Conservation (phyloP, 192 early-diverging fungal species). For the Backusella parvicylindrica region DNA sequence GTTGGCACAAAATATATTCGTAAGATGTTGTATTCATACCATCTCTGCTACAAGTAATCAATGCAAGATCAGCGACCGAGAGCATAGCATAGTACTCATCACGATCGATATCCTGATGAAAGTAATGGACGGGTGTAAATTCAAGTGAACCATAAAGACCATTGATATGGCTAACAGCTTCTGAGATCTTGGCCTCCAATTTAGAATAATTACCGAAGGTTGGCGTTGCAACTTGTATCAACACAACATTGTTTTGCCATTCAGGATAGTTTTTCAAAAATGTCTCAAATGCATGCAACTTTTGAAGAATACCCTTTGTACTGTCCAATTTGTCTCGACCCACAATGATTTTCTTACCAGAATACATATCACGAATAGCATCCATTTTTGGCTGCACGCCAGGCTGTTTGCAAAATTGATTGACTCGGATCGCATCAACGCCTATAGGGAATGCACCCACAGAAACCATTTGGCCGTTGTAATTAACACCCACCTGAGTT, state of each 20-base stretch:
- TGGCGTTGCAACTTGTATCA: conserved; percentile 96
- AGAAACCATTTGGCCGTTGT: conserved; percentile 70
- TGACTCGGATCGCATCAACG: conserved; percentile 79
- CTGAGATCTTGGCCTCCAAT: conserved; percentile 83
- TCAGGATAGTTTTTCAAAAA: conserved; percentile 89
- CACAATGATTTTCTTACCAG: conserved; percentile 91
- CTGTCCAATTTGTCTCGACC: conserved; percentile 94
- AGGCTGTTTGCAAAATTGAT: conserved; percentile 60
- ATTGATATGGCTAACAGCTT: conserved; percentile 91
- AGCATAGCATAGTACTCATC: conserved; percentile 97
- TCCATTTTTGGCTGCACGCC: conserved; percentile 78
- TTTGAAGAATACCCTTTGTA: conserved; percentile 93
- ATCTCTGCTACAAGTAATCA: conserved; percentile 94
- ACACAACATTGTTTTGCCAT: conserved; percentile 89
- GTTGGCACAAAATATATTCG: conserved; percentile 94
- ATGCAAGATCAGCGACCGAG: conserved; percentile 88
- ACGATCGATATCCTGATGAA: conserved; percentile 87
- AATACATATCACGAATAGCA: conserved; percentile 79
- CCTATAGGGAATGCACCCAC: conserved; percentile 97
- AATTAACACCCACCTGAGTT: conserved; percentile 86
- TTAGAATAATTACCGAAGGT: conserved; percentile 66
- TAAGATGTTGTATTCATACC: conserved; percentile 98
- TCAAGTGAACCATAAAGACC: conserved; percentile 92
- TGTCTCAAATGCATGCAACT: conserved; percentile 89
- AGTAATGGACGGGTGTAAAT: conserved; percentile 92